These are phyloP conservation scores for Candida quercuum DNA, from an alignment of 805 yeast genomes.

Conservation along the genomic window DNA sequence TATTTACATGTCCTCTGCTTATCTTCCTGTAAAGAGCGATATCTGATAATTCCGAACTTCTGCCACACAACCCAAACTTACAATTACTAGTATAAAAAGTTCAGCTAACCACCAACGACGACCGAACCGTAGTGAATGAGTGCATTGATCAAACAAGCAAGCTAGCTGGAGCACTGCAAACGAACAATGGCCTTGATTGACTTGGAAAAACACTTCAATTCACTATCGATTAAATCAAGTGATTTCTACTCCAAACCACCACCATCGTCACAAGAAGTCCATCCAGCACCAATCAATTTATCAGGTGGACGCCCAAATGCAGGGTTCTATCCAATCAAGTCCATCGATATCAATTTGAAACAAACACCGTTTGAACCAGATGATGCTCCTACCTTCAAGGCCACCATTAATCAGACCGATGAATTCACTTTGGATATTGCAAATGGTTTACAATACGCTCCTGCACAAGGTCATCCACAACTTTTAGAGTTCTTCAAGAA, in stretches of 20 bases:
- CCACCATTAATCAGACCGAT: slow-evolving; percentile 1
- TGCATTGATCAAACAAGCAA: background rate
- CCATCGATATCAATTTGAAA: slow-evolving; percentile 41
- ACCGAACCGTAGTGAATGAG: background rate
- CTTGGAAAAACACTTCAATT: slow-evolving; percentile 2
- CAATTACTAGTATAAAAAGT: too few relatives aligned
- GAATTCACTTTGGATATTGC: slow-evolving; percentile 44
- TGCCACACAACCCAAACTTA: too few relatives aligned
- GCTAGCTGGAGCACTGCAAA: too few relatives aligned
- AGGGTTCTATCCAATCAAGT: slow-evolving; percentile 55
- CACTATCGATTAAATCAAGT: background rate
- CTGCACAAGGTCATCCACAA: slow-evolving; percentile 70
- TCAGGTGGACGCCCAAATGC: slow-evolving; percentile 61
- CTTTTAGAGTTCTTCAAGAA: slow-evolving; percentile 54
- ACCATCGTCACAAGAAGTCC: slow-evolving; percentile 23
- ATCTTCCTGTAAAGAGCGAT: too few relatives aligned
- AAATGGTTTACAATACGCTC: slow-evolving; percentile 82
- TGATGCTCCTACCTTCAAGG: background rate
- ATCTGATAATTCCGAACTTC: too few relatives aligned
- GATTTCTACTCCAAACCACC: slow-evolving; percentile 6
- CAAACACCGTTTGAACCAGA: slow-evolving; percentile 15
- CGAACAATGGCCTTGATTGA: slow-evolving; percentile 1
- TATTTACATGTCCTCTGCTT: too few relatives aligned
- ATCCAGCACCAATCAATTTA: slow-evolving; percentile 43
- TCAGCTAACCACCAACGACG: background rate